Evolutionary conservation across 169 alveolate species (phyloP).

Genomic region (Plasmodium vivax): DNA sequence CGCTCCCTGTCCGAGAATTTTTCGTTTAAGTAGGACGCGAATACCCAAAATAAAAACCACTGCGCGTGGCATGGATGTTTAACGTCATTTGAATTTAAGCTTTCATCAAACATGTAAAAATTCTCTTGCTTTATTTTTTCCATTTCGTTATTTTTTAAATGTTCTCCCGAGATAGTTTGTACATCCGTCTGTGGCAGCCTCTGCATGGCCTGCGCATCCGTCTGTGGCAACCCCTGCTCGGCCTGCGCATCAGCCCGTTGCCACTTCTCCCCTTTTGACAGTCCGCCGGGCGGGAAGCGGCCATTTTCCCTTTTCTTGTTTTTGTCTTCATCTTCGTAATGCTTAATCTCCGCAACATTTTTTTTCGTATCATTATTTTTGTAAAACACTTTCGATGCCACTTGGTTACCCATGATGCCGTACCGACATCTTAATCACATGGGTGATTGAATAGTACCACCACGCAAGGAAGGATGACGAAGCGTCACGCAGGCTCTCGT

Average conservation of each 20-base stretch:
- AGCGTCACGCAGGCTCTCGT: not conserved
- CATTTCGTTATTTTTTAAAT: slow-evolving; percentile 27
- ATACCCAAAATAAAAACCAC: slow-evolving; percentile 75
- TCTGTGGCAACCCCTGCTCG: not conserved
- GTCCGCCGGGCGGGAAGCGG: not conserved
- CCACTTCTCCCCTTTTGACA: slow-evolving; percentile 9
- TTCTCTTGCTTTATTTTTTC: slow-evolving; percentile 74
- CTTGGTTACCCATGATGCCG: slow-evolving; percentile 42
- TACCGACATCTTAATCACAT: not conserved
- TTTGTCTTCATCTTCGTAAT: slow-evolving; percentile 14
- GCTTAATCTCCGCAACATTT: not conserved
- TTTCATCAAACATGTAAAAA: slow-evolving; percentile 71
- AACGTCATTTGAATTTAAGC: slow-evolving; percentile 67
- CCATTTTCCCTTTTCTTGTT: not conserved
- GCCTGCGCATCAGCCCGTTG: not conserved
- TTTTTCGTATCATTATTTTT: slow-evolving; percentile 31
- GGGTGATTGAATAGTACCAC: not conserved
- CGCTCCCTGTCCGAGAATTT: slow-evolving; percentile 59
- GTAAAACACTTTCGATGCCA: slow-evolving; percentile 18
- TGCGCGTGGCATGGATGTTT: slow-evolving; percentile 75
- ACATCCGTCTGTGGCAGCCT: not conserved
- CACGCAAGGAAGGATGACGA: not conserved
- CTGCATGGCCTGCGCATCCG: not conserved
- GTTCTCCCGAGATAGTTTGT: not conserved
- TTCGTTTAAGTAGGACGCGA: slow-evolving; percentile 69